A percentile compares a stretch with the other conserved stretches of the same genome.
Evolutionary conservation across 306 rosid genomes (phyloP).

Genomic region (Vigna nakashimae): DNA sequence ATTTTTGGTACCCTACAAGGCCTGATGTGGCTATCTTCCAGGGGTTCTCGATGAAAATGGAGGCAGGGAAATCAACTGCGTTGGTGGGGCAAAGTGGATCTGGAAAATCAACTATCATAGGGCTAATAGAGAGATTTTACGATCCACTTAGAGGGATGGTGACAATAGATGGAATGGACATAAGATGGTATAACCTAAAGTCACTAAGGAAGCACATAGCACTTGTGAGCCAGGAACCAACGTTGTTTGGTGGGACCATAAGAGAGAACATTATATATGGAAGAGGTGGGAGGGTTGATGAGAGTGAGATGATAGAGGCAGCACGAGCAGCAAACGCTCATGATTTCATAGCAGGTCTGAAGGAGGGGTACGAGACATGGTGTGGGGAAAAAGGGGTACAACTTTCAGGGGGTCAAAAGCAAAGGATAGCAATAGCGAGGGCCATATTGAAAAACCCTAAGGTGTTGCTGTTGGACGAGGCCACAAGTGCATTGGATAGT

Average conservation of each 20-base stretch:
- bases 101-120: slow-evolving; percentile 59
- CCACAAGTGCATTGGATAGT: slow-evolving; percentile 64
- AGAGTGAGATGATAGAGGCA: slow-evolving; percentile 56
- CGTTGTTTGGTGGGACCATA: slow-evolving; percentile 59
- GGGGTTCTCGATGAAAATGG: slow-evolving; percentile 45
- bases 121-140: slow-evolving; percentile 61
- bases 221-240: slow-evolving; percentile 72
- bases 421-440: slow-evolving; percentile 65
- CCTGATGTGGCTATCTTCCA: slow-evolving; percentile 52
- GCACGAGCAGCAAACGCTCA: slow-evolving; percentile 63
- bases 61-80: slow-evolving; percentile 59
- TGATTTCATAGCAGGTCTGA: slow-evolving; percentile 50
- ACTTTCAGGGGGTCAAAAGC: slow-evolving; percentile 70
- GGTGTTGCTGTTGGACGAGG: slow-evolving; percentile 61
- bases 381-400: slow-evolving; percentile 60
- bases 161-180: slow-evolving; percentile 46
- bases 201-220: slow-evolving; percentile 58
- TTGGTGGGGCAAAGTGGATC: slow-evolving; percentile 67
- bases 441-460: slow-evolving; percentile 58
- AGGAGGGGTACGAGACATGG: slow-evolving; percentile 56
- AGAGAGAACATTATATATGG: slow-evolving; percentile 63
- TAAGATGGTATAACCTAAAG: slow-evolving; percentile 50
- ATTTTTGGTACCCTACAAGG: slow-evolving; percentile 60
- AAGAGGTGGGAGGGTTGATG: slow-evolving; percentile 27
- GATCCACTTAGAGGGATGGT: slow-evolving; percentile 55